phyloP scores from a whole-genome alignment of 495 filamentous ascomycete genomes.

The Rostrohypoxylon terebratum region DNA sequence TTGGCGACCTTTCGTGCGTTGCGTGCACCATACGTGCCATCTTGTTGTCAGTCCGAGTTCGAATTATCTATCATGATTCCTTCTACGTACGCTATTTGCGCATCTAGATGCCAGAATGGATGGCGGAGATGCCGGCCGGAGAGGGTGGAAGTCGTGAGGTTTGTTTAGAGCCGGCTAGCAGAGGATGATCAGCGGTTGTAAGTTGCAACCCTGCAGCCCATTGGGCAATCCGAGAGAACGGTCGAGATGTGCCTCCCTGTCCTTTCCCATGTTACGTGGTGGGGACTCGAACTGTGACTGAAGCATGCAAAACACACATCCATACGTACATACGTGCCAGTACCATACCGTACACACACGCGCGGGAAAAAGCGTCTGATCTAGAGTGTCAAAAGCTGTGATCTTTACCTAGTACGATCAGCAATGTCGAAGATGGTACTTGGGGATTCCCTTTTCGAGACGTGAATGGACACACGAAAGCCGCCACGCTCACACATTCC shows the following conservation, averaged over 20 bases:
- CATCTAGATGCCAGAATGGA: constrained; percentile 9
- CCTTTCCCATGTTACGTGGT: constrained; percentile 10
- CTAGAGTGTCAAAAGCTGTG: constrained; percentile 24
- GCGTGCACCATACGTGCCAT: constrained; percentile 1
- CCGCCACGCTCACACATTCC: neutral
- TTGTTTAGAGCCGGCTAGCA: constrained; percentile 35
- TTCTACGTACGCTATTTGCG: constrained; percentile 21
- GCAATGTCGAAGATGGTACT: constrained; percentile 6
- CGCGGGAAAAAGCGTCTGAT: constrained; percentile 17
- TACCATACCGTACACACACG: neutral
- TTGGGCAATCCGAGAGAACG: constrained; percentile 35
- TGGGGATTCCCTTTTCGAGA: constrained; percentile 31
- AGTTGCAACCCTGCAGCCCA: constrained; percentile 25
- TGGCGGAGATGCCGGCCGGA: constrained; percentile 30
- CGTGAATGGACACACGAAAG: constrained; percentile 11
- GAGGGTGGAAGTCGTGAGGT: constrained; percentile 8
- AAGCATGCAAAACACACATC: neutral
- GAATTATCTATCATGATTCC: constrained; percentile 3
- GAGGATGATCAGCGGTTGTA: constrained; percentile 36
- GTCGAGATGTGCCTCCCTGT: constrained; percentile 13
- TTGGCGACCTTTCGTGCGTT: constrained; percentile 15
- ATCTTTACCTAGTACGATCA: constrained; percentile 12
- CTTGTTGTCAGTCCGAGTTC: no score
- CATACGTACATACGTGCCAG: neutral
- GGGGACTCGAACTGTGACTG: constrained; percentile 28